These are phyloP conservation scores for Jaltomata sinuosa DNA, from an alignment of 257 asterid species.

Conservation along the genomic window DNA sequence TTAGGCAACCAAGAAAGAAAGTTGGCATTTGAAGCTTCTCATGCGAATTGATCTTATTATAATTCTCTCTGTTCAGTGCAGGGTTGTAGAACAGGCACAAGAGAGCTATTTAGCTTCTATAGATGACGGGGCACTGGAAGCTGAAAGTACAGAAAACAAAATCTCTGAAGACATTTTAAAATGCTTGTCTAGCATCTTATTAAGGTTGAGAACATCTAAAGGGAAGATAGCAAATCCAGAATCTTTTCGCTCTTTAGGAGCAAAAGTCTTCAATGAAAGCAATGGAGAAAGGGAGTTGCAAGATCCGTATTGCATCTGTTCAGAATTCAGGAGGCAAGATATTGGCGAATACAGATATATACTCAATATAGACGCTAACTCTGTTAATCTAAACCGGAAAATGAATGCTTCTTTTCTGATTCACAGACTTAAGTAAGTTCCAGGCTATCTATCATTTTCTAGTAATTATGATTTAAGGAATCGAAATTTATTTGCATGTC, in stretches of 20 bases:
- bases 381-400: conserved; percentile 43
- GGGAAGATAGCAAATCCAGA: conserved; percentile 50
- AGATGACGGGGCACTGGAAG: conserved; percentile 32
- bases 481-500: background rate
- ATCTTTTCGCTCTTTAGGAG: conserved; percentile 26
- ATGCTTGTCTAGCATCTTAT: conserved; percentile 51
- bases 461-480: background rate
- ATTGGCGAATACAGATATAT: conserved; percentile 43
- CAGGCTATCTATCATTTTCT: background rate
- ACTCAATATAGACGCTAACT: conserved; percentile 34
- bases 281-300: conserved; percentile 21
- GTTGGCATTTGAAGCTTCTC: background rate
- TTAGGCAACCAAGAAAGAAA: background rate
- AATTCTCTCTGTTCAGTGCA: conserved; percentile 39
- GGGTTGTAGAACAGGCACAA: conserved; percentile 45
- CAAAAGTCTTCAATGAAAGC: conserved; percentile 13
- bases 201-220: conserved; percentile 52
- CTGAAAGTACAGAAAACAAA: conserved; percentile 44
- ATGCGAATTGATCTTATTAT: background rate
- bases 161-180: conserved; percentile 58
- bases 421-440: conserved; percentile 47
- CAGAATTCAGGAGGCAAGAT: conserved; percentile 30
- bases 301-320: conserved; percentile 42
- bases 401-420: conserved; percentile 44
- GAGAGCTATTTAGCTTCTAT: conserved; percentile 49